Evolutionary conservation across 2,329 filamentous ascomycete genomes (phyloP), one percentile per base, ranked within the genome.

Genomic region (Bipolaris gigantea): DNA sequence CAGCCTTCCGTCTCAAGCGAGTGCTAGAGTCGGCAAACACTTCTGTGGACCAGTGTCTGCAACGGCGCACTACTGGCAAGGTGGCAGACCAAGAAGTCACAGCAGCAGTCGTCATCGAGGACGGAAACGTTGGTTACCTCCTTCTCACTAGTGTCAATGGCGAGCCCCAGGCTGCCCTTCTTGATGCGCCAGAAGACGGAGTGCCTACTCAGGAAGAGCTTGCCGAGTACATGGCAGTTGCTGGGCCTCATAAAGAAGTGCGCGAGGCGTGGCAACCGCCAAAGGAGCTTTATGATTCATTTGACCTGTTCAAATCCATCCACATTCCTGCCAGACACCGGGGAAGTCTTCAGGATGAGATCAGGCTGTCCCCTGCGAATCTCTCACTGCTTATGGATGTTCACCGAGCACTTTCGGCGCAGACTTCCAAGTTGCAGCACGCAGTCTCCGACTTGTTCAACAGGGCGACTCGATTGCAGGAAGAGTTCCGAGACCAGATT

Each of bases 361-460:
- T 92, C 49, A 82, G 84, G 54, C 81, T 92, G 19, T 89, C 86
- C 19, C 85, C 88, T 11, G 83, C 88, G 19, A 89, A 88, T 2
- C 79, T 92, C 16, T 83, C 86, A 59, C 80, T 90, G 34, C 83
- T 93, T 61, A 89, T 87, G 25, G 85, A 89, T 55, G 85, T 85
- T 0, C 89, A 93, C 71, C 85, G 88, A 66, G 78, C 89, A 5
- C 78, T 92, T 5, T 85, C 85, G 57, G 81, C 83, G 9, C 88
- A 92, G 72, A 90, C 88, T 0, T 80, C 88, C 61, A 80, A 80
- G 10, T 79, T 92, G 10, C 88, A 88, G 15, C 77, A 83, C 39
- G 89, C 87, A 1, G 89, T 87, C 0, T 84, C 88, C 1, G 88
- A 91, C 63, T 78, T 92, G 5, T 92, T 92, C 75, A 80, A 86